Conservation (phyloP, 306 rosid species). For the Comarum palustre region DNA sequence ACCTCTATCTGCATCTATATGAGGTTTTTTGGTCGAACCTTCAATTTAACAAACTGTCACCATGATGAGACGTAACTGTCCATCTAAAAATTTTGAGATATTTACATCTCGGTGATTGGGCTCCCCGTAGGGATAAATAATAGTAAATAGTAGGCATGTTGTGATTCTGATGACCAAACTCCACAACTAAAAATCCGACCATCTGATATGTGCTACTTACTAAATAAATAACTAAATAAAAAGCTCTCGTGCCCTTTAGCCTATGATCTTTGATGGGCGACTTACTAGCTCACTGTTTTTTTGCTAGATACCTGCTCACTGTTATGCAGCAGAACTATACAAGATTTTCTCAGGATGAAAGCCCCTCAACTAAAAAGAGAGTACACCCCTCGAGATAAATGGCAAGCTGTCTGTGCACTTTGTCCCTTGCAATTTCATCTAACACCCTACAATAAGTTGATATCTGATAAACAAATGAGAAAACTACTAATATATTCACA, state of each 20-base stretch:
- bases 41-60: too few relatives aligned
- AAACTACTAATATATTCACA: neutral
- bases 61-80: too few relatives aligned
- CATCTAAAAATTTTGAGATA: too few relatives aligned
- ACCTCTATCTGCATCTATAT: too few relatives aligned
- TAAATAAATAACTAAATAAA: slow-evolving; percentile 12
- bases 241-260: slow-evolving; percentile 49
- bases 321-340: slow-evolving; percentile 41
- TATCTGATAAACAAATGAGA: slow-evolving; percentile 8
- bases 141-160: too few relatives aligned
- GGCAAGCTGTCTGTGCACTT: slow-evolving; percentile 52
- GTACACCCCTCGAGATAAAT: slow-evolving; percentile 55
- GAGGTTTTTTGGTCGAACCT: too few relatives aligned
- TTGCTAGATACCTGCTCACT: slow-evolving; percentile 52
- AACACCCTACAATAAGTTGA: slow-evolving; percentile 45
- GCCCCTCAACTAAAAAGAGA: slow-evolving; percentile 44
- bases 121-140: too few relatives aligned
- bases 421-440: slow-evolving; percentile 57
- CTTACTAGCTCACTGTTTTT: slow-evolving; percentile 55
- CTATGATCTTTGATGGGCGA: slow-evolving; percentile 62
- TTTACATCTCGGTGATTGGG: too few relatives aligned
- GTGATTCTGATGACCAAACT: too few relatives aligned
- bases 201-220: too few relatives aligned
- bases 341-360: slow-evolving; percentile 29
- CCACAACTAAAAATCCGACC: too few relatives aligned